These are phyloP conservation scores for Rhododendron vialii DNA, from an alignment of 148 eudicot genomes.

Conservation along the genomic window DNA sequence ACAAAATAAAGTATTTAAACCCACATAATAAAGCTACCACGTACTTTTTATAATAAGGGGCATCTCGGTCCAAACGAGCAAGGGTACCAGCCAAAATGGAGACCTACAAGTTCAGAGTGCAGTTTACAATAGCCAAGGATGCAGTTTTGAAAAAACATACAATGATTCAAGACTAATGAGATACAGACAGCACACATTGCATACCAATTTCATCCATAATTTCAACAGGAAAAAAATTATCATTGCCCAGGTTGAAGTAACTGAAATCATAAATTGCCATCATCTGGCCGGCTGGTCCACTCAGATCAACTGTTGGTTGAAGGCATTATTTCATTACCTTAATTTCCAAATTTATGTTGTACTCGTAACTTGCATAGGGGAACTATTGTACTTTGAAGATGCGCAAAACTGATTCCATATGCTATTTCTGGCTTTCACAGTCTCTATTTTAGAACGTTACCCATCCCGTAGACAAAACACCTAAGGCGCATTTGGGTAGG, in stretches of 20 bases:
- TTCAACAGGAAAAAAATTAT: background rate
- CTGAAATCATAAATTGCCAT: background rate
- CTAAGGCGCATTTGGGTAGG: background rate
- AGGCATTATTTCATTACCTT: background rate
- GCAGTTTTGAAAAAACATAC: background rate
- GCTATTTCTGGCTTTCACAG: background rate
- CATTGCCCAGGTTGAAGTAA: background rate
- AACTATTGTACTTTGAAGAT: background rate
- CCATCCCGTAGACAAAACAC: background rate
- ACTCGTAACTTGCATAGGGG: background rate
- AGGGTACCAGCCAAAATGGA: conserved; percentile 97
- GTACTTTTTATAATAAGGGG: conserved; percentile 92
- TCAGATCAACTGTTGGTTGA: background rate
- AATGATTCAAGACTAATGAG: background rate
- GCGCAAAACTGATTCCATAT: background rate
- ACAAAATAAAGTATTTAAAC: background rate
- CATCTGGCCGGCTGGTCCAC: background rate
- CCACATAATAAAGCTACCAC: conserved; percentile 18
- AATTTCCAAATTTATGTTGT: background rate
- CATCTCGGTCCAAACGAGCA: conserved; percentile 98
- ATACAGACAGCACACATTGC: background rate
- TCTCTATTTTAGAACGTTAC: background rate
- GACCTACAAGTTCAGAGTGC: conserved; percentile 50
- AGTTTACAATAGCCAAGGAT: background rate
- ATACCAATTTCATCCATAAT: background rate